Percentiles rank a stretch among this genome's conserved stretches.
Conservation (phyloP, 495 filamentous ascomycete genomes). For the Penicillium canariense region DNA sequence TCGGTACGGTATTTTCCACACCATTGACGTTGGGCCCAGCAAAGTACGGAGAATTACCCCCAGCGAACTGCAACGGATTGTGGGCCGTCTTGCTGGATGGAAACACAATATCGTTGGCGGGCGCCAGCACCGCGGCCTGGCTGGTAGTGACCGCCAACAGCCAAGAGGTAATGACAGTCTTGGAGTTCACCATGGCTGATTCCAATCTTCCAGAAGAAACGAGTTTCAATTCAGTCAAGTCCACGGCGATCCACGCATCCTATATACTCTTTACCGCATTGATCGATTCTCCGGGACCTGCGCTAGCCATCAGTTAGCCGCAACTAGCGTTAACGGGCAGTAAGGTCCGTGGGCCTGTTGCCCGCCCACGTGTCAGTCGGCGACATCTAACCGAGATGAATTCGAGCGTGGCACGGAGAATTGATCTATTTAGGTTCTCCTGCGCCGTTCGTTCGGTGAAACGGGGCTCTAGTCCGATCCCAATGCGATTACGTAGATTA, state of each 20-base stretch:
- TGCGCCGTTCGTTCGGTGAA: not conserved
- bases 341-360: conserved; percentile 9
- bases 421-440: not conserved
- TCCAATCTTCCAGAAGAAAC: not conserved
- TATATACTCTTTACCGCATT: conserved; percentile 1
- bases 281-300: not conserved
- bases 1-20: conserved; percentile 46
- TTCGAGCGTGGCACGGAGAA: not conserved
- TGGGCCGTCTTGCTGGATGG: conserved; percentile 23
- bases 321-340: conserved; percentile 5
- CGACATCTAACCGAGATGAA: conserved; percentile 18
- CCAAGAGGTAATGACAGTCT: conserved; percentile 9
- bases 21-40: conserved; percentile 55
- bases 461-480: not conserved
- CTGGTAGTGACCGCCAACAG: conserved; percentile 7
- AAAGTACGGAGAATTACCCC: conserved; percentile 55
- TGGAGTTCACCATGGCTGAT: not conserved
- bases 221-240: not conserved
- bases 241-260: not conserved
- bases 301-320: conserved; percentile 11
- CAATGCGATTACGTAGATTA: not conserved
- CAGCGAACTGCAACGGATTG: conserved; percentile 46
- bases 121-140: conserved; percentile 25
- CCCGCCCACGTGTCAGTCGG: conserved; percentile 14
- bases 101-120: conserved; percentile 39